Percentiles rank a stretch among this genome's conserved stretches.
These are phyloP conservation scores for Tylopilus sp. DNA, from an alignment of 768 basidiomycete species.

Conservation along the genomic window DNA sequence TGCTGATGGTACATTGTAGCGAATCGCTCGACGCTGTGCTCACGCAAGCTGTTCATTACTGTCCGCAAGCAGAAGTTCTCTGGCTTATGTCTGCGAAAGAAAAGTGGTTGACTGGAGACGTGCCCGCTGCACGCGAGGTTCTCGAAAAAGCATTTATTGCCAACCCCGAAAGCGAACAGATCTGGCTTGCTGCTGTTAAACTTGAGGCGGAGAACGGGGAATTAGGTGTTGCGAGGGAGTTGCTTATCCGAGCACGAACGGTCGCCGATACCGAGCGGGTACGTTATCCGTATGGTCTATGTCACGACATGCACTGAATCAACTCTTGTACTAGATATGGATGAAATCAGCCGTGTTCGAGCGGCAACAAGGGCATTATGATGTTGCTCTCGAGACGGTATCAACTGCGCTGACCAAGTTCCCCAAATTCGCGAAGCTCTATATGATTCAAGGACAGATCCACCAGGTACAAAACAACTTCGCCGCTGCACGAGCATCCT, in stretches of 20 bases:
- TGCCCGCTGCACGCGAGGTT: slow-evolving; percentile 83
- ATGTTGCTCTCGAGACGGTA: slow-evolving; percentile 72
- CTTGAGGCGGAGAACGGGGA: slow-evolving; percentile 95
- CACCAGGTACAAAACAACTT: slow-evolving; percentile 59
- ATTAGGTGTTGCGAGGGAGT: slow-evolving; percentile 76
- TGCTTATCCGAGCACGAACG: slow-evolving; percentile 83
- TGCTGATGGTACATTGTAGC: slow-evolving; percentile 41
- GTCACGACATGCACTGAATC: background rate
- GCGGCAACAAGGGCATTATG: slow-evolving; percentile 76
- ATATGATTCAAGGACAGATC: slow-evolving; percentile 98
- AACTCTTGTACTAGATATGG: slow-evolving; percentile 70
- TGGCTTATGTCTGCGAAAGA: slow-evolving; percentile 99
- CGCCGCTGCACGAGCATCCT: slow-evolving; percentile 72
- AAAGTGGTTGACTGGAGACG: slow-evolving; percentile 88
- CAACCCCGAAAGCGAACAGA: slow-evolving; percentile 95
- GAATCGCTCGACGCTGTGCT: slow-evolving; percentile 83
- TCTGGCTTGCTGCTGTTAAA: slow-evolving; percentile 97
- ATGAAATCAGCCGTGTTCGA: slow-evolving; percentile 98
- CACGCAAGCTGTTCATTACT: slow-evolving; percentile 78
- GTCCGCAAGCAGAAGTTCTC: slow-evolving; percentile 92
- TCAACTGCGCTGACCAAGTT: slow-evolving; percentile 76
- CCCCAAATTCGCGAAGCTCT: slow-evolving; percentile 87
- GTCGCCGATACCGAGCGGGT: slow-evolving; percentile 93
- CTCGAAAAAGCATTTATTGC: slow-evolving; percentile 88
- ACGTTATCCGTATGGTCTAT: slow-evolving; percentile 22